Evolutionary conservation across 768 basidiomycete species (phyloP).

Genomic region (Daedaleopsis nitida): DNA sequence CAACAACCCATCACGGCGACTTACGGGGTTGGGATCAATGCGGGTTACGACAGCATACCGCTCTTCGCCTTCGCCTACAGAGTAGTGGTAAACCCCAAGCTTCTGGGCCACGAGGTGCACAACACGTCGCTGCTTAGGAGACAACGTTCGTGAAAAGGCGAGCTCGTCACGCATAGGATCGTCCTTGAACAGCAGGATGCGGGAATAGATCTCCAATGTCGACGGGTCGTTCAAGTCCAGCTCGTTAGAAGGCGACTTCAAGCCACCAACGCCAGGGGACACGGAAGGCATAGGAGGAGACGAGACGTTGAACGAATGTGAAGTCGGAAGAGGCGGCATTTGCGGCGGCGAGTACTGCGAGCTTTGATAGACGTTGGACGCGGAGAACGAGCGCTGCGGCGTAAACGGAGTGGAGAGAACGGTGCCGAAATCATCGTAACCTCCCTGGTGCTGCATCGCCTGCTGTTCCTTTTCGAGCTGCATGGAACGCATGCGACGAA

Average conservation of each 20-base stretch:
- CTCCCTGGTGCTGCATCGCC: constrained; percentile 41
- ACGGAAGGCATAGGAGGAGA: constrained; percentile 57
- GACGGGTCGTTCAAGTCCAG: constrained; percentile 95
- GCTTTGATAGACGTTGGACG: constrained; percentile 58
- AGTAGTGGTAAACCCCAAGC: constrained; percentile 93
- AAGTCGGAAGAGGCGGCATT: constrained; percentile 40
- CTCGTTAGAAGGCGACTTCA: constrained; percentile 67
- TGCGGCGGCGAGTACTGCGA: constrained; percentile 69
- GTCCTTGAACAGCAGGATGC: constrained; percentile 95
- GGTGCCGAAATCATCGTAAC: constrained; percentile 76
- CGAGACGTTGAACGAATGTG: constrained; percentile 43
- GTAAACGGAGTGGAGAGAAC: constrained; percentile 57
- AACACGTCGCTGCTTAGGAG: constrained; percentile 83
- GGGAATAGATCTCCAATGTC: constrained; percentile 95
- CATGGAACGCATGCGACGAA: constrained; percentile 97
- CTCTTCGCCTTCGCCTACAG: constrained; percentile 90
- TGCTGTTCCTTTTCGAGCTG: constrained; percentile 85
- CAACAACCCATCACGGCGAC: constrained; percentile 31
- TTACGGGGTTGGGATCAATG: constrained; percentile 79
- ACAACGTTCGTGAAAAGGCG: constrained; percentile 88
- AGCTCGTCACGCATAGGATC: constrained; percentile 97
- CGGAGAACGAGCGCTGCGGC: constrained; percentile 75
- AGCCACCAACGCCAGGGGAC: constrained; percentile 54
- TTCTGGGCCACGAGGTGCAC: constrained; percentile 98
- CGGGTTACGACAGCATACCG: constrained; percentile 93